Base-by-base conservation (phyloP, 2,329 filamentous ascomycete species). In the Paradendryphiella salina region DNA sequence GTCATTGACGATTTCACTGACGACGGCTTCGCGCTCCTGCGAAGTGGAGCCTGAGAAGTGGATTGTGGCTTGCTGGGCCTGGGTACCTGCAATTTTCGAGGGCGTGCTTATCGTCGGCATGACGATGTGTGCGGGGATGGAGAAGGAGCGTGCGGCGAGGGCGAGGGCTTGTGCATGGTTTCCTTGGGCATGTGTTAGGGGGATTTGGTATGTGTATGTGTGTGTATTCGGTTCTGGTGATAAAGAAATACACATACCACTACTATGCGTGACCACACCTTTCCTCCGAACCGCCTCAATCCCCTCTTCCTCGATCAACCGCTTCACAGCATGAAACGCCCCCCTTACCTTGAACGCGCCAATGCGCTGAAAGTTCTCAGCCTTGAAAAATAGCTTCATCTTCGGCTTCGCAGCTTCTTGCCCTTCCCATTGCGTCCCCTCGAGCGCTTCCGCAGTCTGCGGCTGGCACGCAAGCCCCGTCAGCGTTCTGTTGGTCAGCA, bases 101-200 rank as follows among this genome's bases (percentile, higher is more conserved):
- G 88, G 83, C 0, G 89, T 87, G 49, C 86, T 87, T 67, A 94
- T 94, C n/a, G 76, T 72, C 0, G 93, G 93, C 93, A 97, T 97
- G 52, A 97, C 86, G 67, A 97, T 92, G 76, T 93, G 84, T 0
- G 90, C 90, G 9, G 87, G 86, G 56, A 96, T 85, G 45, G 79
- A 76, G 67, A 87, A 84, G 31, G 86, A 86, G 14, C 79, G 80
- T 2, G 93, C 91, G 0, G 93, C 93, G 42, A 96, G 86, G 1
- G 93, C 85, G 49, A 97, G 85, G 1, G 94, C 93, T 78, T 96
- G 91, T 0, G 93, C 93, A 70, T 97, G 94, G 75, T 97, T 97
- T 52, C 93, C 92, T 93, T 57, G 4, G 2, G 6, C 8, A 13
- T 15, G 3, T 7, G 18, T 17, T 5, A 6, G 15, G n/a, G n/a